These are phyloP conservation scores for Penicillium griseofulvum DNA, from an alignment of 2,329 filamentous ascomycete genomes.

Conservation along the genomic window DNA sequence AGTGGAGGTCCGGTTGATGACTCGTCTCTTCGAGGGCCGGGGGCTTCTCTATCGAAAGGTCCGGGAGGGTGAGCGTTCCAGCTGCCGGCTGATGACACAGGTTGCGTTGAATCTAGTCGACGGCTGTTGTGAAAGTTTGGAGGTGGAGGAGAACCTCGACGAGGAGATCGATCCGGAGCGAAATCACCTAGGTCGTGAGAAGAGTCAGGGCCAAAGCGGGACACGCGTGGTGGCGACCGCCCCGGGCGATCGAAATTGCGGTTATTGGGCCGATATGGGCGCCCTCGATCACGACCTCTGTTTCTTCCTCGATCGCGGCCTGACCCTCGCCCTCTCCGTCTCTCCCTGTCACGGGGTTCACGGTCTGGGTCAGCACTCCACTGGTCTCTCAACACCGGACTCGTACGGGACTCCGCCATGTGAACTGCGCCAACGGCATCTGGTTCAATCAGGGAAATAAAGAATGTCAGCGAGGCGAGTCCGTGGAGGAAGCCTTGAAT, in stretches of 20 bases:
- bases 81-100: constrained; percentile 21
- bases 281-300: constrained; percentile 42
- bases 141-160: constrained; percentile 28
- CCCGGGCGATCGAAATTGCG: constrained; percentile 42
- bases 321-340: constrained; percentile 44
- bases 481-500: constrained; percentile 9
- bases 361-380: constrained; percentile 48
- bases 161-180: constrained; percentile 25
- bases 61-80: constrained; percentile 17
- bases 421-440: constrained; percentile 45
- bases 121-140: constrained; percentile 22
- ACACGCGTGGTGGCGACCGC: constrained; percentile 39
- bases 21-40: constrained; percentile 28
- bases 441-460: constrained; percentile 23
- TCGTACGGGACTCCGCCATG: constrained; percentile 52
- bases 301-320: constrained; percentile 39
- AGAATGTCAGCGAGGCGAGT: constrained; percentile 7
- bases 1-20: constrained; percentile 32
- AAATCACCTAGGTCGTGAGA: constrained; percentile 30
- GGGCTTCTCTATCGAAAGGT: constrained; percentile 22
- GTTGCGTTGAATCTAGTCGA: constrained; percentile 22
- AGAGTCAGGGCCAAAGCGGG: constrained; percentile 31
- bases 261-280: constrained; percentile 33
- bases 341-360: constrained; percentile 37
- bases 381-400: constrained; percentile 51